A percentile compares a stretch with the other conserved stretches of the same genome.
Conservation (phyloP, 1,284 basidiomycete species). For the Stereum hirsutum region DNA sequence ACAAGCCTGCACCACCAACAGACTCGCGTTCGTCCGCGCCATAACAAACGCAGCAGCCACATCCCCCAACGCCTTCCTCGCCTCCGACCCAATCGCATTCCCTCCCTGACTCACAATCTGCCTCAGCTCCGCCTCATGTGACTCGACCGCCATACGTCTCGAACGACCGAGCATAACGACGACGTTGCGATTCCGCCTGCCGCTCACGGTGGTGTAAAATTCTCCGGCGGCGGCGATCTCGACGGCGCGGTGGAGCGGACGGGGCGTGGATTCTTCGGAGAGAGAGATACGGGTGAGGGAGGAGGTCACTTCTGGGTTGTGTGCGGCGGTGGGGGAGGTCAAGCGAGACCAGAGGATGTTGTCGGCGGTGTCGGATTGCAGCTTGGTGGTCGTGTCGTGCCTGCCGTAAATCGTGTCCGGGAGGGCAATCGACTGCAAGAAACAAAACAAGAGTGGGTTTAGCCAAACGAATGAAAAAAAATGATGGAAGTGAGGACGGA, state of each 20-base stretch:
- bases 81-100: conserved; percentile 40
- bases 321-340: conserved; percentile 19
- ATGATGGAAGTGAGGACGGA: neutral
- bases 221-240: conserved; percentile 24
- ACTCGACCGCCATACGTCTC: conserved; percentile 53
- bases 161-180: conserved; percentile 71
- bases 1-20: conserved; percentile 53
- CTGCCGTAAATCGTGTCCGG: conserved; percentile 64
- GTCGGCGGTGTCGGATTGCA: conserved; percentile 71
- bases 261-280: conserved; percentile 29
- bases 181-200: conserved; percentile 20
- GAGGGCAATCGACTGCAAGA: conserved; percentile 31
- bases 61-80: conserved; percentile 72
- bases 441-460: conserved; percentile 3
- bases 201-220: conserved; percentile 8
- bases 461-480: conserved; percentile 6
- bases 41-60: conserved; percentile 60
- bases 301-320: conserved; percentile 20
- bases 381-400: conserved; percentile 48
- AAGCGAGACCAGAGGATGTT: conserved; percentile 57
- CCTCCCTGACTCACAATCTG: conserved; percentile 40
- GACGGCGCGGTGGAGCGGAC: conserved; percentile 48
- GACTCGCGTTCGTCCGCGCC: conserved; percentile 37
- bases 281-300: conserved; percentile 54
- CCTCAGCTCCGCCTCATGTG: conserved; percentile 48